phyloP scores from a whole-genome alignment of 768 basidiomycete species.

The Boletus eberwhitei region DNA sequence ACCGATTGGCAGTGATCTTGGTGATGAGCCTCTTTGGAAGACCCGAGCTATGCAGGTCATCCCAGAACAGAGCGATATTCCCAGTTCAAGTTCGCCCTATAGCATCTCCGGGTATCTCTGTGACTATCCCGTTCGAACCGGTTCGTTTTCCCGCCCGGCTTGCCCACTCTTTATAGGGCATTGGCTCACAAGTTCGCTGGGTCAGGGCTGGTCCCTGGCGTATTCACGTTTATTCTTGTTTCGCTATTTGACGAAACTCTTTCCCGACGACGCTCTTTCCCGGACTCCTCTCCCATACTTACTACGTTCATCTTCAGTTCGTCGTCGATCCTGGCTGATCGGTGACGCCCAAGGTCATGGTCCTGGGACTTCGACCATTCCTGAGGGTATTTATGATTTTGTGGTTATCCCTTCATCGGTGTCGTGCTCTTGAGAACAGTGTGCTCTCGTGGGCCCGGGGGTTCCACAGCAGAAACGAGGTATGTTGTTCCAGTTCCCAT shows the following conservation, averaged over 20 bases:
- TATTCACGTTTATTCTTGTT: not conserved
- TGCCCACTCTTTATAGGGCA: not conserved
- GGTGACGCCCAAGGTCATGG: slow-evolving; percentile 11
- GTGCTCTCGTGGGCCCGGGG: not conserved
- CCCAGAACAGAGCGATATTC: not conserved
- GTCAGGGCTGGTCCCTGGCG: slow-evolving; percentile 16
- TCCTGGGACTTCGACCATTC: slow-evolving; percentile 3
- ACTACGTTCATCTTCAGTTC: not conserved
- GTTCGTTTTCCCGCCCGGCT: not conserved
- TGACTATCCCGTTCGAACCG: not conserved
- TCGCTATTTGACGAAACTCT: not conserved
- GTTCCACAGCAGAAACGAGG: not conserved
- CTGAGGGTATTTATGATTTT: not conserved
- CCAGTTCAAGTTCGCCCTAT: not conserved
- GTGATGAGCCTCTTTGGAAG: not conserved
- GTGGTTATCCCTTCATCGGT: not conserved
- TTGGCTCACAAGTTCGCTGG: not conserved
- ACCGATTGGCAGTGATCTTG: slow-evolving; percentile 11
- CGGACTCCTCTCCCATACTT: not conserved
- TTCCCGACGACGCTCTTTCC: not conserved
- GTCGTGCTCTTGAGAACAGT: slow-evolving; percentile 2
- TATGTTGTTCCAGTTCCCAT: not conserved
- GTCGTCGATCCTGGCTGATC: not conserved
- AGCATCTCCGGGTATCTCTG: not conserved
- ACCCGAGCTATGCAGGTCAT: not conserved